Conservation (phyloP, 768 basidiomycete species). For the Boletellus ananiceps region DNA sequence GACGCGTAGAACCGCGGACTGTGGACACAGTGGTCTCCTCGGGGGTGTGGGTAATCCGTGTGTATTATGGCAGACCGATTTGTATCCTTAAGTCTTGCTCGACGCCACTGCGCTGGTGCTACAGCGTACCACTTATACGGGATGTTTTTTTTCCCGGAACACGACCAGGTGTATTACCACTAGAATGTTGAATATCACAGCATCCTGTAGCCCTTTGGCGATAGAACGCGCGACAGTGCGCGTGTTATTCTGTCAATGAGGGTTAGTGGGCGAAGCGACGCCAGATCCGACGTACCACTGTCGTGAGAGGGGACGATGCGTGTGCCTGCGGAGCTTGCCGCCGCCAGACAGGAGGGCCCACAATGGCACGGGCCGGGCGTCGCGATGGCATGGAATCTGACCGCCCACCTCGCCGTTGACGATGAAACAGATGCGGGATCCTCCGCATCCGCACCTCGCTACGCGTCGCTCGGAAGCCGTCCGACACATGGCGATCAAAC, state of each 20-base stretch:
- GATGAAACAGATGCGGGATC: conserved; percentile 28
- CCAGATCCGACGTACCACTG: too few species aligned
- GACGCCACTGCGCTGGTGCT: conserved; percentile 3
- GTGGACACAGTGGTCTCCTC: conserved; percentile 2
- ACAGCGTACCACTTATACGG: conserved; percentile 17
- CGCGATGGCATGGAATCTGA: conserved; percentile 8
- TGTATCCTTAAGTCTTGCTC: conserved; percentile 24
- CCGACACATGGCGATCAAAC: conserved; percentile 27
- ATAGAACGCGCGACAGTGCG: not conserved
- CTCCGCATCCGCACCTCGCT: conserved; percentile 17
- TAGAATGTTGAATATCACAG: conserved; percentile 10
- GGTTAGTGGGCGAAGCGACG: too few species aligned
- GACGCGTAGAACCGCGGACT: conserved; percentile 18
- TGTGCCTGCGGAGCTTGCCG: conserved; percentile 1
- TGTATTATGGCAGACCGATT: conserved; percentile 18
- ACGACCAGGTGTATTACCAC: conserved; percentile 9
- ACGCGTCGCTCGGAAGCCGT: conserved; percentile 14
- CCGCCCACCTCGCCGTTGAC: conserved; percentile 10
- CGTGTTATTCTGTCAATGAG: too few species aligned
- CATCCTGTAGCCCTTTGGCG: conserved; percentile 18
- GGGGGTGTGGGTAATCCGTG: conserved; percentile 16
- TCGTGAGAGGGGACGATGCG: not conserved
- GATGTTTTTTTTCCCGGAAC: conserved; percentile 3
- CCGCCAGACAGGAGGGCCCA: not conserved
- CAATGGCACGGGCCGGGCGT: conserved; percentile 4